Percentiles rank a stretch among this genome's conserved stretches.
These are phyloP conservation scores for Boletus mariae DNA, from an alignment of 1,284 basidiomycete genomes.

Conservation along the genomic window DNA sequence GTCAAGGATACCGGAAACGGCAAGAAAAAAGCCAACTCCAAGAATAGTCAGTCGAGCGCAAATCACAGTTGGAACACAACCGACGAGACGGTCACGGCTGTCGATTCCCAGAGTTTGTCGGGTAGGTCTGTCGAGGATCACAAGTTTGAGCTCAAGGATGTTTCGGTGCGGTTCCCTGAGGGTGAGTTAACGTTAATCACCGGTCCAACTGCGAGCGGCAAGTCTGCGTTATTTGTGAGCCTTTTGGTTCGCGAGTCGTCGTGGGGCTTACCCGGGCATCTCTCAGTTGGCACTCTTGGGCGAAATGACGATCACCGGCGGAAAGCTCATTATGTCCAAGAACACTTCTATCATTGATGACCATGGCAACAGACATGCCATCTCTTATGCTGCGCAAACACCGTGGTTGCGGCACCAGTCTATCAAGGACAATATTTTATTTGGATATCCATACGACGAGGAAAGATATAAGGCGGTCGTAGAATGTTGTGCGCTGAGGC, in stretches of 20 bases:
- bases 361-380: slow-evolving; percentile 43
- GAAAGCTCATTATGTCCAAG: slow-evolving; percentile 41
- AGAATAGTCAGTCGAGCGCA: slow-evolving; percentile 2
- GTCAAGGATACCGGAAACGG: slow-evolving; percentile 8
- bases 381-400: slow-evolving; percentile 59
- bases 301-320: slow-evolving; percentile 30
- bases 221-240: slow-evolving; percentile 42
- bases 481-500: slow-evolving; percentile 38
- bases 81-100: slow-evolving; percentile 8
- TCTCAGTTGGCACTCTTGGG: slow-evolving; percentile 32
- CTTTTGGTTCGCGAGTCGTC: neutral
- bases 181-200: slow-evolving; percentile 42
- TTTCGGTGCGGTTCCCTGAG: slow-evolving; percentile 57
- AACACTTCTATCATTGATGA: slow-evolving; percentile 37
- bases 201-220: slow-evolving; percentile 68
- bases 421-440: slow-evolving; percentile 46
- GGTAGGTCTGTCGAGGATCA: slow-evolving; percentile 29
- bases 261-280: neutral
- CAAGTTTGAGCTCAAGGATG: slow-evolving; percentile 55
- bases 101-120: slow-evolving; percentile 16
- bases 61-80: slow-evolving; percentile 1
- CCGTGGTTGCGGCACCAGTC: slow-evolving; percentile 55
- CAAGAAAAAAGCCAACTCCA: slow-evolving; percentile 11
- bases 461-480: slow-evolving; percentile 43
- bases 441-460: slow-evolving; percentile 42